Evolutionary conservation across 176 grass and related monocot genomes (phyloP), one percentile per base, ranked within the genome.

Genomic region (Echinochloa phyllopogon): DNA sequence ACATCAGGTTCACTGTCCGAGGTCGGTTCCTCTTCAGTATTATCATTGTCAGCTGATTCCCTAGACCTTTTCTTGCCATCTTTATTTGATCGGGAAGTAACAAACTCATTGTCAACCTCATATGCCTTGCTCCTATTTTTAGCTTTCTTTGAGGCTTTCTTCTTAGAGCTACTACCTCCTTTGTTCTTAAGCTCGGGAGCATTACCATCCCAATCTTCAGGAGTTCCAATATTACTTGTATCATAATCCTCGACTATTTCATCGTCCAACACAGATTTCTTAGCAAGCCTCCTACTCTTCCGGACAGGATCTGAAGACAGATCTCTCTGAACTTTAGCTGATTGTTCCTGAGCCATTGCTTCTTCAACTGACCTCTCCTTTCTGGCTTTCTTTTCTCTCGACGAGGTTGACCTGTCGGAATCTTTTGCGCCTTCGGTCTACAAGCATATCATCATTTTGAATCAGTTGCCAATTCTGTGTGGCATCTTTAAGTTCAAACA

Each of bases 261-360:
- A 75, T 55, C 52, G 63, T 94, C 81, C 63, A 88, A 65, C 37
- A 58, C 65, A 63, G 87, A 79, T 66, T 87, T 88, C 83, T 88
- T 95, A 83, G 87, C 85, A 69, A 95, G 27, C 60, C 93, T 92
- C 74, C 91, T 92, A 60, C 93, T 95, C 83, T 95, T 95, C 77
- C 93, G 88, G 17, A 92, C 83, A 86, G 86, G 90, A 57, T 92
- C 83, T 33, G 90, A 90, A 76, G 86, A 74, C 4, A 37, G 59
- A 58, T 77, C 69, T 52, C 83, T 77, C 6, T 86, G 87, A 76
- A 75, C 27, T 65, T 66, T 89, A 8, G 45, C 65, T 68, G 57
- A 72, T 82, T 91, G 89, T 71, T 89, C 89, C 5, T 18, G 80
- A 68, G 45, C 60, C 33, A 77, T 69, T 48, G 75, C 81, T 65